Evolutionary conservation across 495 filamentous ascomycete species (phyloP).

Genomic region (Penicillium steckii): DNA sequence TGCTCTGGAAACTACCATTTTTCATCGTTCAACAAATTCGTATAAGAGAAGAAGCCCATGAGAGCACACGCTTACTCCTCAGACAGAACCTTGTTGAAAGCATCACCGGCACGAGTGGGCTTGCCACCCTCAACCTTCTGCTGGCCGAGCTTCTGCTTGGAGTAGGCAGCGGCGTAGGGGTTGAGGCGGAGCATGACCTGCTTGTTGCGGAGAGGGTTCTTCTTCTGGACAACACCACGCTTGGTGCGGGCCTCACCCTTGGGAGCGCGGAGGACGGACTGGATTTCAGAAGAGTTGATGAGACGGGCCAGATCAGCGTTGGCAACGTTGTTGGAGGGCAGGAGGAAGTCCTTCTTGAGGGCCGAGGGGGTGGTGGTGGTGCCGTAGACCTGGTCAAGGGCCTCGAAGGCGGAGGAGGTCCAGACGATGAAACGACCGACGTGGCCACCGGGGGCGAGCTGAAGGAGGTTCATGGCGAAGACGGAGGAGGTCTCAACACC

Average conservation of each 20-base stretch:
- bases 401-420: slow-evolving; percentile 94
- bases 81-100: slow-evolving; percentile 51
- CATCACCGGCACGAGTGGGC: slow-evolving; percentile 48
- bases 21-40: slow-evolving; percentile 21
- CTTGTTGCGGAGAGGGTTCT: slow-evolving; percentile 98
- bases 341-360: slow-evolving; percentile 97
- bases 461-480: slow-evolving; percentile 94
- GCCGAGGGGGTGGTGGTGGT: slow-evolving; percentile 77
- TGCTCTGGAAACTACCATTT: slow-evolving; percentile 31
- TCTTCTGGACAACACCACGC: slow-evolving; percentile 91
- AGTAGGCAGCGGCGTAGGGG: slow-evolving; percentile 88
- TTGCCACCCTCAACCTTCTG: slow-evolving; percentile 54
- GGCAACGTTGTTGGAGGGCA: slow-evolving; percentile 81
- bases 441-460: slow-evolving; percentile 97
- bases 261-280: slow-evolving; percentile 84
- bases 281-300: slow-evolving; percentile 98
- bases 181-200: slow-evolving; percentile 96
- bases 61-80: slow-evolving; percentile 47
- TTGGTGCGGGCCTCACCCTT: slow-evolving; percentile 89
- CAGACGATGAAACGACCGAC: slow-evolving; percentile 99
- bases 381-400: slow-evolving; percentile 95
- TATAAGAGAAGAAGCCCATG: slow-evolving; percentile 10
- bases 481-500: slow-evolving; percentile 97
- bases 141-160: slow-evolving; percentile 76
- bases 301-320: slow-evolving; percentile 93